phyloP scores from a whole-genome alignment of 2,329 filamentous ascomycete species.

The Eutypa lata region DNA sequence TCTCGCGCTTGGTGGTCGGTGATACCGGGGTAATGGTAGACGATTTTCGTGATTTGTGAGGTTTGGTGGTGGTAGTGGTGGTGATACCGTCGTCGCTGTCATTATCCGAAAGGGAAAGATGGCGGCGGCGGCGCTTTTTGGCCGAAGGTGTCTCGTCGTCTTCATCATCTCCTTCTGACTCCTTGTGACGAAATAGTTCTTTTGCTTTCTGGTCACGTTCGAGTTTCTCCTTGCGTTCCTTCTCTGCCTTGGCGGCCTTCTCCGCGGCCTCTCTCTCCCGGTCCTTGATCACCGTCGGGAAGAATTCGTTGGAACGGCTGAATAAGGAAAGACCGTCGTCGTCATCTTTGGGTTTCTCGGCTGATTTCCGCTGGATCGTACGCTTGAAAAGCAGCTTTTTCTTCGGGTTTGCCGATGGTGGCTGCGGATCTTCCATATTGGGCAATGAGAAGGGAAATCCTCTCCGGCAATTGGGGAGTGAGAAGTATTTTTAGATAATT shows the following conservation, averaged over 20 bases:
- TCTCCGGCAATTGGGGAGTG: background rate
- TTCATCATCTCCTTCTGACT: conserved; percentile 7
- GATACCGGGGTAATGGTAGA: conserved; percentile 9
- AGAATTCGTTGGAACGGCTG: conserved; percentile 47
- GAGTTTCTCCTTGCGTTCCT: conserved; percentile 18
- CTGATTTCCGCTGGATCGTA: conserved; percentile 37
- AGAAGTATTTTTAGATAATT: background rate
- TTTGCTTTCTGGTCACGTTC: conserved; percentile 12
- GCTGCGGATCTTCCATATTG: conserved; percentile 30
- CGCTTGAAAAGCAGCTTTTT: conserved; percentile 49
- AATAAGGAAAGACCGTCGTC: conserved; percentile 46
- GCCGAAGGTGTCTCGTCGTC: conserved; percentile 9
- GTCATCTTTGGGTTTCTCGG: conserved; percentile 27
- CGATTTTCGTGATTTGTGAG: conserved; percentile 13
- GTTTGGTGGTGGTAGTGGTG: conserved; percentile 9
- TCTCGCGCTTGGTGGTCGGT: conserved; percentile 9
- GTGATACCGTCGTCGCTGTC: conserved; percentile 14
- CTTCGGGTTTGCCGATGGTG: conserved; percentile 23
- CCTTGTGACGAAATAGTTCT: background rate
- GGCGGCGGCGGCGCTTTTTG: conserved; percentile 20
- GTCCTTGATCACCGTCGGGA: conserved; percentile 41
- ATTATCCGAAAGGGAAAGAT: conserved; percentile 9
- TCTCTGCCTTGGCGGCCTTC: conserved; percentile 21
- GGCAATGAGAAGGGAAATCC: background rate
- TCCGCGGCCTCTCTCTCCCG: conserved; percentile 27